Evolutionary conservation across 805 yeast genomes (phyloP).

Genomic region (Wickerhamomyces bovis): DNA sequence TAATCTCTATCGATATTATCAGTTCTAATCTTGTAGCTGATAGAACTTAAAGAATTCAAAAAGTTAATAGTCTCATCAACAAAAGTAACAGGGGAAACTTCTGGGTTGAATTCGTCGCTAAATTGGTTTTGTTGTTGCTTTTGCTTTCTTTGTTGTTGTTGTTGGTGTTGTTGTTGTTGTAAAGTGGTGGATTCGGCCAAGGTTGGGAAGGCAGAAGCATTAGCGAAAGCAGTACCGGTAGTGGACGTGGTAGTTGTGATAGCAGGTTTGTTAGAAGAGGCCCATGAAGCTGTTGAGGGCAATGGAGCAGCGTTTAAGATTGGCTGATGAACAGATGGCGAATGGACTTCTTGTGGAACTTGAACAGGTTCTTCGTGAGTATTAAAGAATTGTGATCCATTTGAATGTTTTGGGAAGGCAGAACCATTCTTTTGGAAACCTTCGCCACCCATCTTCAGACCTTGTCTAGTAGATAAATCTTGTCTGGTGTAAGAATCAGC

Average conservation of each 20-base stretch:
- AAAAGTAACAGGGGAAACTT: slow-evolving; percentile 39
- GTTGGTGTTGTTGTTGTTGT: slow-evolving; percentile 26
- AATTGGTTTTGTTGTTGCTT: slow-evolving; percentile 17
- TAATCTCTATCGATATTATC: slow-evolving; percentile 24
- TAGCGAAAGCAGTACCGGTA: slow-evolving; percentile 30
- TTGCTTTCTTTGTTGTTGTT: slow-evolving; percentile 25
- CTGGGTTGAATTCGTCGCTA: slow-evolving; percentile 30
- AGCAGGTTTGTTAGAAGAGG: slow-evolving; percentile 22
- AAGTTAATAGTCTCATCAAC: slow-evolving; percentile 41
- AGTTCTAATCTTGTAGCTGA: slow-evolving; percentile 34
- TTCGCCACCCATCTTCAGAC: slow-evolving; percentile 43
- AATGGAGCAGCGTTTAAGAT: slow-evolving; percentile 39
- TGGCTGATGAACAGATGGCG: slow-evolving; percentile 12
- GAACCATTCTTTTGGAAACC: slow-evolving; percentile 25
- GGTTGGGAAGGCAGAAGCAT: slow-evolving; percentile 54
- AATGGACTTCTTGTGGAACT: slow-evolving; percentile 1
- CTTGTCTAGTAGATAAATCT: slow-evolving; percentile 73
- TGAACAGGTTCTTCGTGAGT: slow-evolving; percentile 5
- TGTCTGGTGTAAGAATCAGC: slow-evolving; percentile 94
- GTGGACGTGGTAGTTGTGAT: slow-evolving; percentile 30
- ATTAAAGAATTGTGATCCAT: slow-evolving; percentile 6
- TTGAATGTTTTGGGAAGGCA: slow-evolving; percentile 19
- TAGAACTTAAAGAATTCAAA: slow-evolving; percentile 33
- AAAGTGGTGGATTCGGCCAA: slow-evolving; percentile 38
- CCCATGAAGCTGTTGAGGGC: slow-evolving; percentile 74